Base-by-base conservation (phyloP, 345 rosid species). In the Combretum micranthum region DNA sequence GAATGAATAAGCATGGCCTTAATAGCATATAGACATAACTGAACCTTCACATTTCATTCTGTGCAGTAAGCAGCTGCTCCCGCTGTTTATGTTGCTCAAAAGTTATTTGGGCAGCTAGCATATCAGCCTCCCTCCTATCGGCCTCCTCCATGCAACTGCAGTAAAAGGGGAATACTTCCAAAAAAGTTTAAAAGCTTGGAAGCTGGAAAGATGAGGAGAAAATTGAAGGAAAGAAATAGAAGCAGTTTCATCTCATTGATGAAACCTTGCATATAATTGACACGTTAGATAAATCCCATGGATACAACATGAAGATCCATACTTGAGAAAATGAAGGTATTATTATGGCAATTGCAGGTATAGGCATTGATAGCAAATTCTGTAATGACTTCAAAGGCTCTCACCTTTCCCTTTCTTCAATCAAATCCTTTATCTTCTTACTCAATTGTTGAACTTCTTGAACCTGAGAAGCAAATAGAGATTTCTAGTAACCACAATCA, bases 1-100 rank as follows among this genome's bases (percentile, higher is more conserved):
- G 46, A 20, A 14, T 25, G 17, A 46, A 52, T 4, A 3, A 16
- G 59, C 60, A 64, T 64, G 56, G 20, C 13, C 17, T 52, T 46
- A 47, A 26, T 50, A 50, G 53, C 21, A 50, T 47, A 7, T 32
- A 32, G 39, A 32, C 39, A 67, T 44, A 73, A 20, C 25, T 67
- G 2, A 20, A 78, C 96, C 84, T 92, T 88, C 55, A 88, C 90
- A 92, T 78, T 71, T 83, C 86, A 62, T 92, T 86, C 71, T 92
- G 95, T 52, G 86, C 80, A 13, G 84, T 72, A 55, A 88, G 95
- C 64, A 88, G 68, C 79, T 75, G 90, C 69, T 78, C 88, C 60
- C 90, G 78, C 75, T 88, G 88, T 64, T 80, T 71, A 64, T 86
- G 86, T 63, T 86, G 87, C 84, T 84, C 95, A 47, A 78, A 47